These are phyloP conservation scores for Cryptococcus wingfieldii DNA, from an alignment of 1,284 basidiomycete species.

Conservation along the genomic window DNA sequence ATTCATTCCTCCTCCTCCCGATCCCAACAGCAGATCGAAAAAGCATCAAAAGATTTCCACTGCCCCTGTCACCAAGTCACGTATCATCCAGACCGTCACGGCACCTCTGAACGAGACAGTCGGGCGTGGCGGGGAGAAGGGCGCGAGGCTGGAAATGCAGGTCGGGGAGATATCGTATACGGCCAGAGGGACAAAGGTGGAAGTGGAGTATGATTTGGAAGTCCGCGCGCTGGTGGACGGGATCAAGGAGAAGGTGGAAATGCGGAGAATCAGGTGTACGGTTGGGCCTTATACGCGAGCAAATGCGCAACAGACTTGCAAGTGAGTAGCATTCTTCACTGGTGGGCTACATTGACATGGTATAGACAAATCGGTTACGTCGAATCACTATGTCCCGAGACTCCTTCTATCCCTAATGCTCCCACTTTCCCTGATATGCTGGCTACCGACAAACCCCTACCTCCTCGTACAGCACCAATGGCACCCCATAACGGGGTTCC, in stretches of 20 bases:
- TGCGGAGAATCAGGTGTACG: slow-evolving; percentile 58
- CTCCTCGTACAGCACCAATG: not conserved
- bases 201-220: slow-evolving; percentile 69
- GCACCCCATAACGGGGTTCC: not conserved
- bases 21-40: slow-evolving; percentile 20
- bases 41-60: slow-evolving; percentile 56
- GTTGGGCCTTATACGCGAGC: slow-evolving; percentile 35
- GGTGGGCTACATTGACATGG: not conserved
- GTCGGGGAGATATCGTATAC: slow-evolving; percentile 68
- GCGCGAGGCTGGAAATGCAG: slow-evolving; percentile 64
- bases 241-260: slow-evolving; percentile 59
- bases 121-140: slow-evolving; percentile 65
- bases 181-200: slow-evolving; percentile 68
- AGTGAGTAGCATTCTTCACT: slow-evolving; percentile 26
- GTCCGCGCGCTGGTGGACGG: slow-evolving; percentile 69
- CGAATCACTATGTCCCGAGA: slow-evolving; percentile 34
- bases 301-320: slow-evolving; percentile 37
- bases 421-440: not conserved
- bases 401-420: slow-evolving; percentile 4
- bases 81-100: slow-evolving; percentile 15
- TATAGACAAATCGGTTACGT: slow-evolving; percentile 44
- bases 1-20: slow-evolving; percentile 27
- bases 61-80: slow-evolving; percentile 60
- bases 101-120: slow-evolving; percentile 65
- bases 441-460: slow-evolving; percentile 1